Percentiles rank a stretch among this genome's conserved stretches.
These are phyloP conservation scores for Chalciporus pseudorubinellus DNA, from an alignment of 768 basidiomycete genomes.

Conservation along the genomic window DNA sequence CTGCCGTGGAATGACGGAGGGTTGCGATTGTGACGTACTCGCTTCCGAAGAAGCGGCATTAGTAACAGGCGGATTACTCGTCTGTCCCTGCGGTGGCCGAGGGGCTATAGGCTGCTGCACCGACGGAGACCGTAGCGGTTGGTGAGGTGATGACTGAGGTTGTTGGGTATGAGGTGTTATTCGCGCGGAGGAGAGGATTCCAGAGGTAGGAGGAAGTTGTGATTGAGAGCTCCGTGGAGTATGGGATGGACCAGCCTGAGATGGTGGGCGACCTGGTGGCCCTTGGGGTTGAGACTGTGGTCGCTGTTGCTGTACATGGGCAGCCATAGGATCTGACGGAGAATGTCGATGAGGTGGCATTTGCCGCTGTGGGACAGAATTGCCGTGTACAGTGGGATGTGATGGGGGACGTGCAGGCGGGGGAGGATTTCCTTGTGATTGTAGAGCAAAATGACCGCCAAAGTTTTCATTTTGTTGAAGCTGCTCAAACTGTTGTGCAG, in stretches of 20 bases:
- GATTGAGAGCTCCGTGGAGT: slow-evolving; percentile 45
- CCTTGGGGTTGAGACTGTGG: slow-evolving; percentile 62
- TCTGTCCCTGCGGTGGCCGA: slow-evolving; percentile 32
- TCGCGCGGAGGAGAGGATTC: slow-evolving; percentile 26
- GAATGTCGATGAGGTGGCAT: slow-evolving; percentile 44
- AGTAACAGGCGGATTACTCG: slow-evolving; percentile 22
- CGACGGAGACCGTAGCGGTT: slow-evolving; percentile 33
- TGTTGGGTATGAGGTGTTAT: slow-evolving; percentile 36
- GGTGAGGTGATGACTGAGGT: slow-evolving; percentile 33
- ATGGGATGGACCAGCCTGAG: slow-evolving; percentile 45
- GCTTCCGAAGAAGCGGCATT: slow-evolving; percentile 28
- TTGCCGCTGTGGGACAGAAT: slow-evolving; percentile 32
- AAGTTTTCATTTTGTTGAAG: slow-evolving; percentile 44
- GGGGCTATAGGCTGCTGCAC: slow-evolving; percentile 38
- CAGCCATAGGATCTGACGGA: slow-evolving; percentile 44
- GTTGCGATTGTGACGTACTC: slow-evolving; percentile 33
- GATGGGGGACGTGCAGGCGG: slow-evolving; percentile 45
- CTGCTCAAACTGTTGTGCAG: slow-evolving; percentile 62
- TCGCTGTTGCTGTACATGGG: slow-evolving; percentile 40
- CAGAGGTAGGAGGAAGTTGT: slow-evolving; percentile 34
- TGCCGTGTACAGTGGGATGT: slow-evolving; percentile 35
- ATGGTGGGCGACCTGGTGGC: slow-evolving; percentile 47
- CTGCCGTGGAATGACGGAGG: slow-evolving; percentile 25
- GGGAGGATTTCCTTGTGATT: slow-evolving; percentile 37
- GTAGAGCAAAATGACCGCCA: slow-evolving; percentile 33